phyloP scores from a whole-genome alignment of 495 filamentous ascomycete species.

The Peziza echinospora region DNA sequence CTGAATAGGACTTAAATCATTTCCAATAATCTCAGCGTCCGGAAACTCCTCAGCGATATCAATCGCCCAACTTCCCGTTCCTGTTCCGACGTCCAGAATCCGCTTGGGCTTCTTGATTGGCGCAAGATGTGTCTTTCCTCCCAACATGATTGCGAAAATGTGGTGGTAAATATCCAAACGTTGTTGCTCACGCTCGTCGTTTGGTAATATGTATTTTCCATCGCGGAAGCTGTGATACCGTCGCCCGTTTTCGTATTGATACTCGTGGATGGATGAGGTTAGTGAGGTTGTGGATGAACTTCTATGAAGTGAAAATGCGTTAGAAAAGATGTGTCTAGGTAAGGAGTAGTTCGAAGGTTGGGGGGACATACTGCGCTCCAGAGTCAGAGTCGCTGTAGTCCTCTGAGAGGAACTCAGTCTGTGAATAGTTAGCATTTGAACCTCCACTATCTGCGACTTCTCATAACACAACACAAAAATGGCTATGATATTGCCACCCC shows the following conservation, averaged over 20 bases:
- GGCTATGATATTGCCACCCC: no score
- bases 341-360: no score
- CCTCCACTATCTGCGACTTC: no score
- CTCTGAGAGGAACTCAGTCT: no score
- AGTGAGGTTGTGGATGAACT: constrained; percentile 28
- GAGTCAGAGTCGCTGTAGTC: no score
- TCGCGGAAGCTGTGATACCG: constrained; percentile 43
- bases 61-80: constrained; percentile 43
- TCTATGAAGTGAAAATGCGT: no score
- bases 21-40: constrained; percentile 12
- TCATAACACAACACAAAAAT: no score
- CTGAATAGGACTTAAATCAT: constrained; percentile 35
- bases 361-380: no score
- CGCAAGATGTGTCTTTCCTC: neutral
- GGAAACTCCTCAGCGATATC: constrained; percentile 39
- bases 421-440: no score
- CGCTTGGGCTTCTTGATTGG: neutral
- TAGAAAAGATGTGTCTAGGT: no score
- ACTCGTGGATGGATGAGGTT: constrained; percentile 28
- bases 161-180: constrained; percentile 47
- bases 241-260: constrained; percentile 39
- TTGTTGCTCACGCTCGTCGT: constrained; percentile 47
- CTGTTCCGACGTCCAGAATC: constrained; percentile 39
- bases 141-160: constrained; percentile 30
- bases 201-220: constrained; percentile 41